Percentiles rank a stretch among this genome's conserved stretches.
Evolutionary conservation across 1,139 yeast genomes (phyloP).

Genomic region (Ogataea hybrid): DNA sequence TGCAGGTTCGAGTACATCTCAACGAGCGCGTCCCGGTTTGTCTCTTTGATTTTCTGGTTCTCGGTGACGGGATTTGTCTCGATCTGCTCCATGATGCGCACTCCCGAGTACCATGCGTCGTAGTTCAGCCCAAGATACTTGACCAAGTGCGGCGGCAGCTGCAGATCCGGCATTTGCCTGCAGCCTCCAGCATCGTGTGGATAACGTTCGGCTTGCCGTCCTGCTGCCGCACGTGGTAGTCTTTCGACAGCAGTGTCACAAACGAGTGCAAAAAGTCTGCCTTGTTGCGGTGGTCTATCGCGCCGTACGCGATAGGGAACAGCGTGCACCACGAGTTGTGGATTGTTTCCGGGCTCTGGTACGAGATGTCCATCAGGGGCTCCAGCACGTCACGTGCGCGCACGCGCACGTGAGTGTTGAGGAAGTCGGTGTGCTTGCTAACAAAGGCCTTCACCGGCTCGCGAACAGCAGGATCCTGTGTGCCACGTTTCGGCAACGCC

Average conservation of each 20-base stretch:
- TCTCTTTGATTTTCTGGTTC: constrained; percentile 71
- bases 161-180: constrained; percentile 68
- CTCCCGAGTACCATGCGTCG: constrained; percentile 90
- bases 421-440: constrained; percentile 49
- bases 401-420: constrained; percentile 43
- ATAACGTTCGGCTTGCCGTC: constrained; percentile 87
- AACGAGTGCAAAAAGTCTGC: constrained; percentile 80
- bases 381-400: constrained; percentile 59
- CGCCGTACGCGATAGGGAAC: constrained; percentile 76
- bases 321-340: constrained; percentile 82
- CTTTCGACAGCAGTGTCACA: constrained; percentile 79
- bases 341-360: constrained; percentile 75
- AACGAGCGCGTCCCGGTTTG: constrained; percentile 85
- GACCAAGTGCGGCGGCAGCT: constrained; percentile 91
- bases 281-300: constrained; percentile 76
- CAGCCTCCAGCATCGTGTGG: constrained; percentile 79
- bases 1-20: constrained; percentile 86
- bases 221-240: constrained; percentile 86
- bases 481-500: constrained; percentile 25
- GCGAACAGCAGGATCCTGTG: constrained; percentile 1
- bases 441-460: constrained; percentile 40
- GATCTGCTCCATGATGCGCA: constrained; percentile 75
- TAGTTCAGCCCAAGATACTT: constrained; percentile 86
- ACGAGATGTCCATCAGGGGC: constrained; percentile 80
- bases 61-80: constrained; percentile 51